phyloP scores from a whole-genome alignment of 345 rosid species.

The Eucalyptus curtisii region DNA sequence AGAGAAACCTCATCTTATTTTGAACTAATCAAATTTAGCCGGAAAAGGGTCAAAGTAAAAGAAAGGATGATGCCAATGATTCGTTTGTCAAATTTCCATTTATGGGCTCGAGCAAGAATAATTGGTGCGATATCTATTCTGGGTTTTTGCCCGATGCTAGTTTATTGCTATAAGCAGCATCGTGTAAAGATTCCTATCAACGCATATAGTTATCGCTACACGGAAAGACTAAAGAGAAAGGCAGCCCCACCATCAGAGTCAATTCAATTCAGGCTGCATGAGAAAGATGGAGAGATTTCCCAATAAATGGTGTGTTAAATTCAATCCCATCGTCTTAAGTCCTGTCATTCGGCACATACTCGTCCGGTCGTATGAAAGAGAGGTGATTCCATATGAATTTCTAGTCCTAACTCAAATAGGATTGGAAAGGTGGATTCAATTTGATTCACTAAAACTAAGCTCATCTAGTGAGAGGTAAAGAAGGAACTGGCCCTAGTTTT shows the following conservation, averaged over 20 bases:
- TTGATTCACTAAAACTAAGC: not conserved
- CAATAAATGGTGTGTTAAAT: not conserved
- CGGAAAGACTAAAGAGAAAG: not conserved
- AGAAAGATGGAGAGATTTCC: not conserved
- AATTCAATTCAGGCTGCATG: not conserved
- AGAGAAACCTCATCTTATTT: not conserved
- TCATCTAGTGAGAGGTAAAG: not conserved
- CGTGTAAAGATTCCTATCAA: not conserved
- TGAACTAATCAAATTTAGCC: not conserved
- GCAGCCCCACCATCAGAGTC: not conserved
- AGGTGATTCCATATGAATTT: not conserved
- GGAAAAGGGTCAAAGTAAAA: not conserved
- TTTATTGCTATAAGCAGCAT: not conserved
- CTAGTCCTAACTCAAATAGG: not conserved
- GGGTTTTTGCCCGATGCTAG: not conserved
- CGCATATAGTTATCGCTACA: not conserved
- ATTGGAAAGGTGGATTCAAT: not conserved
- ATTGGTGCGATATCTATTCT: not conserved
- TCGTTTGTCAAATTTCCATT: not conserved
- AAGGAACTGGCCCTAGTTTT: not conserved
- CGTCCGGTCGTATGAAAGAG: not conserved
- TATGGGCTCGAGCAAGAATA: not conserved
- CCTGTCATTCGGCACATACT: not conserved
- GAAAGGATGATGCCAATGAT: not conserved
- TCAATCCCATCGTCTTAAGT: not conserved